Evolutionary conservation across 306 rosid species (phyloP).

Genomic region (Gastrolobium villosum): DNA sequence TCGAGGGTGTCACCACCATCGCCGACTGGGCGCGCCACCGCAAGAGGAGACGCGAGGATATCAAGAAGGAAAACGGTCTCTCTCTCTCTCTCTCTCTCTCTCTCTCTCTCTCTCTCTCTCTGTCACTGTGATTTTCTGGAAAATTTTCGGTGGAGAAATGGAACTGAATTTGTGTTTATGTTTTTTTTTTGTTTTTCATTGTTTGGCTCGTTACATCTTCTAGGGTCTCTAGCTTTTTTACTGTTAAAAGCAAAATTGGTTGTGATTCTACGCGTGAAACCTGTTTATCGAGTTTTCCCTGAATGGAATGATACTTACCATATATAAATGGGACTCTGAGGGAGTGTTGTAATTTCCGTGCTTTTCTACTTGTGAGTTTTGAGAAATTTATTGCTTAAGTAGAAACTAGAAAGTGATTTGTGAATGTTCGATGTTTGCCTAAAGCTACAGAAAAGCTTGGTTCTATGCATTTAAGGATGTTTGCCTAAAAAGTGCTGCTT

Average conservation of each 20-base stretch:
- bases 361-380: conserved; percentile 4
- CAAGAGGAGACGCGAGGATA: conserved; percentile 89
- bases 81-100: background rate
- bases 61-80: conserved; percentile 76
- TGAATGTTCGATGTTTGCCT: background rate
- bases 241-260: background rate
- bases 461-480: background rate
- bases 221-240: conserved; percentile 22
- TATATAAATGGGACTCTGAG: background rate
- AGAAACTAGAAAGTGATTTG: background rate
- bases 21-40: conserved; percentile 96
- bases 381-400: conserved; percentile 9
- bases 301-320: conserved; percentile 25
- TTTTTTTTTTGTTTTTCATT: background rate
- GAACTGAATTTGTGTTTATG: background rate
- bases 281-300: background rate
- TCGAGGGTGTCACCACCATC: conserved; percentile 69
- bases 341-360: background rate
- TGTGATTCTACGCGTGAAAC: background rate
- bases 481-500: conserved; percentile 14
- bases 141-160: background rate
- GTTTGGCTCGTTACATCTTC: background rate
- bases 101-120: conserved; percentile 19
- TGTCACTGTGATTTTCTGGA: background rate
- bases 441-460: background rate